Percentiles rank a stretch among this genome's conserved stretches.
Evolutionary conservation across 495 filamentous ascomycete genomes (phyloP).

Genomic region (Hypoxylon fragiforme): DNA sequence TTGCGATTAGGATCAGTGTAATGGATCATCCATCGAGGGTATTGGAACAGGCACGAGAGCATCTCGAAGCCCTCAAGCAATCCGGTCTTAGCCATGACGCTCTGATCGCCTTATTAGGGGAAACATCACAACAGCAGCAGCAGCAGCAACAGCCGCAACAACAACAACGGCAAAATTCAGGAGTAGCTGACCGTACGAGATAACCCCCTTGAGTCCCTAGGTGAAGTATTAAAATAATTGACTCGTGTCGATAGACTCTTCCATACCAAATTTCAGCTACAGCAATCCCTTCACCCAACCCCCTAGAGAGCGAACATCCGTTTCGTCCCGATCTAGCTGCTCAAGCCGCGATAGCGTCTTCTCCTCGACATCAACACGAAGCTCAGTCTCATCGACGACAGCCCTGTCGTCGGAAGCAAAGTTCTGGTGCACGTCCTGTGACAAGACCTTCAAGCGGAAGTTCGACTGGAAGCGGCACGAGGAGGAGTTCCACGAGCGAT

Average conservation of each 20-base stretch:
- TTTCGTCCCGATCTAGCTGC: constrained; percentile 50
- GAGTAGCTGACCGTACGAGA: constrained; percentile 33
- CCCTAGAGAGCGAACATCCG: constrained; percentile 40
- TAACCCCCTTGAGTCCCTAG: neutral
- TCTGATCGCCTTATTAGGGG: constrained; percentile 34
- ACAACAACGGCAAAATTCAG: constrained; percentile 11
- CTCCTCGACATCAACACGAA: constrained; percentile 39
- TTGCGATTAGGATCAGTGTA: constrained; percentile 17
- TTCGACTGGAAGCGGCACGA: constrained; percentile 59
- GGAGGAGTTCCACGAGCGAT: constrained; percentile 57
- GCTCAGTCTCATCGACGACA: constrained; percentile 45
- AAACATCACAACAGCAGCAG: constrained; percentile 24
- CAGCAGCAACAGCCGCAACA: constrained; percentile 17
- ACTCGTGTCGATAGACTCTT: constrained; percentile 17
- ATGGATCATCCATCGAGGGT: constrained; percentile 42
- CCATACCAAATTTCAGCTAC: constrained; percentile 34
- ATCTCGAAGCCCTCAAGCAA: constrained; percentile 39
- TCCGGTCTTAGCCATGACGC: constrained; percentile 36
- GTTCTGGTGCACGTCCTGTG: constrained; percentile 57
- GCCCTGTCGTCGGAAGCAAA: constrained; percentile 33
- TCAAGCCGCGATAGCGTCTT: constrained; percentile 41
- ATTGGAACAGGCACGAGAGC: constrained; percentile 35
- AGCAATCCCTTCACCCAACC: constrained; percentile 30
- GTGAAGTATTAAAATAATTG: neutral
- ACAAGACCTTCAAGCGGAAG: constrained; percentile 55